Base-by-base conservation (phyloP, 805 yeast species). In the Myxozyma udenii region DNA sequence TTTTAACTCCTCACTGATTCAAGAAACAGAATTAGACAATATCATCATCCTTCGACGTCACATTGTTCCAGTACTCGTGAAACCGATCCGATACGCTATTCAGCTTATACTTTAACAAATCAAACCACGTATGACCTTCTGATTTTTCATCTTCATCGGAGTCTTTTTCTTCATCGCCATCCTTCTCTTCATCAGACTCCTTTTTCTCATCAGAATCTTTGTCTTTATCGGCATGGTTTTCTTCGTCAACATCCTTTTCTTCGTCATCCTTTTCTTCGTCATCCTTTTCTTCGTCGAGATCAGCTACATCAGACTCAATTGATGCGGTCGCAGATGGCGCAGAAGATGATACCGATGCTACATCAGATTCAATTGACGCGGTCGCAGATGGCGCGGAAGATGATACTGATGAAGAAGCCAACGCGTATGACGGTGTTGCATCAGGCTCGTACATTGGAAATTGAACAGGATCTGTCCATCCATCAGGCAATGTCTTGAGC, bases 391-490 rank as follows among this genome's bases (percentile, higher is more conserved):
- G 37, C 2, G 38, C 41, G 5, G 47, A 35, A 5, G 37, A n/a
- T 16, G 44, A n/a, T 1, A 37, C 24, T 11, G 44, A 39, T 18
- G 46, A 19, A n/a, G 50, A 22, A 30, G 32, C 38, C 16, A 33
- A 39, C 14, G 14, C 9, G 14, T 28, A 28, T 14, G 9, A 9
- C 33, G 33, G 33, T 9, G 14, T 28, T 28, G 33, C 33, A 22
- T 48, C 39, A 9, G 52, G 44, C 19, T 12, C 4, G 18, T 48
- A 48, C 5, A 36, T 39, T 23, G 52, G 52, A 22, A 47, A 51
- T 30, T 42, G 55, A 24, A 12, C 46, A 5, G 58, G 50, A 48
- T 67, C 68, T 25, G 45, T 39, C 65, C 68, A 64, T 12, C 55
- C 55, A 32, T 60, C 53, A 1, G 66, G 62, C 32, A 62, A 44